phyloP scores from a whole-genome alignment of 805 yeast genomes.

The Priceomyces medius region DNA sequence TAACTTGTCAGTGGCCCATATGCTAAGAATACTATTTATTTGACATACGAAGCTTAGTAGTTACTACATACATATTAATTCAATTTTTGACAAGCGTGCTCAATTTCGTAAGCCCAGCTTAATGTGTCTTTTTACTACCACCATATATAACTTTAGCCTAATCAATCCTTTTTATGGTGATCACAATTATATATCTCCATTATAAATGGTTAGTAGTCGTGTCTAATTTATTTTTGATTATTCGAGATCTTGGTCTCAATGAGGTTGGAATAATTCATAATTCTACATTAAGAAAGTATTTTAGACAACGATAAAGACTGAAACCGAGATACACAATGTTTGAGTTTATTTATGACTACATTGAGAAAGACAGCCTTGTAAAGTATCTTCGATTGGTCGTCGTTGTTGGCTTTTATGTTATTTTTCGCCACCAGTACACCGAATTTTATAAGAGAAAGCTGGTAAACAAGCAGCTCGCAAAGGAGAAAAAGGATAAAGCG shows the following conservation, averaged over 20 bases:
- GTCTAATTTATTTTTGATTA: neutral
- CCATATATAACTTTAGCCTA: too few species aligned
- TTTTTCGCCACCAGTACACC: slow-evolving; percentile 55
- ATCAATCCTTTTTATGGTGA: too few species aligned
- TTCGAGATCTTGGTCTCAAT: neutral
- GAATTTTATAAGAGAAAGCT: slow-evolving; percentile 59
- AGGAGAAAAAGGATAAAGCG: slow-evolving; percentile 44
- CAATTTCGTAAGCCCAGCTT: too few species aligned
- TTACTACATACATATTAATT: too few species aligned
- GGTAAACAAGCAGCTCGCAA: slow-evolving; percentile 43
- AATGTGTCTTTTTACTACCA: too few species aligned
- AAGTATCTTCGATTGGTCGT: slow-evolving; percentile 48
- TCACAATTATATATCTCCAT: neutral
- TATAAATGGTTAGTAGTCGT: neutral
- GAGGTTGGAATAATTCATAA: too few species aligned
- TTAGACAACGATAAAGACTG: too few species aligned
- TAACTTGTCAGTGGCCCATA: too few species aligned
- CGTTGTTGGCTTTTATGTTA: slow-evolving; percentile 61
- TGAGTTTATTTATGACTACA: slow-evolving; percentile 34
- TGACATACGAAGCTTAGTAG: too few species aligned
- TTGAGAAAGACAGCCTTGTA: slow-evolving; percentile 41
- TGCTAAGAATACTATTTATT: too few species aligned
- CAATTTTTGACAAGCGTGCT: too few species aligned
- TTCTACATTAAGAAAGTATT: too few species aligned
- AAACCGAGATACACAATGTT: slow-evolving; percentile 15